Conservation (phyloP, 2,329 filamentous ascomycete genomes). For the Xylaria sp. region DNA sequence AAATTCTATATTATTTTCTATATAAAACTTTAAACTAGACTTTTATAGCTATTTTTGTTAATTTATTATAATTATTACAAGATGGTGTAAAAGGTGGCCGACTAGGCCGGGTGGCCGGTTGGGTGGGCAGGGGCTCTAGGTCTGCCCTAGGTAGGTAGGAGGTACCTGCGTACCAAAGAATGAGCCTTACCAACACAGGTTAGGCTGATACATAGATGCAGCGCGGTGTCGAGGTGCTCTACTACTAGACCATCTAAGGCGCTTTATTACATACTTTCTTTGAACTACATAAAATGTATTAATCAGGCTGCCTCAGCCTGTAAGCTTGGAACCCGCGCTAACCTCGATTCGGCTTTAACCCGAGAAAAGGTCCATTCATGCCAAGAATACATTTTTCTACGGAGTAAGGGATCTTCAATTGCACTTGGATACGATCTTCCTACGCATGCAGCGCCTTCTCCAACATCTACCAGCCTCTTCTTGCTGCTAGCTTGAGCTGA, state of each 20-base stretch:
- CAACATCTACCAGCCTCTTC: conserved; percentile 17
- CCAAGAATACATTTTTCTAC: conserved; percentile 26
- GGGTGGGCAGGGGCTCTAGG: too few relatives aligned
- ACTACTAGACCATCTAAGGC: background rate
- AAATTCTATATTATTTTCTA: too few relatives aligned
- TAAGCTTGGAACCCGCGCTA: conserved; percentile 9
- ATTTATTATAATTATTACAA: too few relatives aligned
- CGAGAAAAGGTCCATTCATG: conserved; percentile 7
- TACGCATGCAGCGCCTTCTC: conserved; percentile 19
- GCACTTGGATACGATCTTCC: conserved; percentile 13
- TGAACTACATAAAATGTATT: conserved; percentile 1
- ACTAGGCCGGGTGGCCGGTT: too few relatives aligned
- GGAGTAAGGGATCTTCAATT: conserved; percentile 26
- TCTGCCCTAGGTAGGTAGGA: too few relatives aligned
- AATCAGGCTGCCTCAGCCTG: background rate
- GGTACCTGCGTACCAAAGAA: background rate
- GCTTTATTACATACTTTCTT: background rate
- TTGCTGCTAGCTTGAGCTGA: background rate
- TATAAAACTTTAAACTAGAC: too few relatives aligned
- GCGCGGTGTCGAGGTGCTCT: background rate
- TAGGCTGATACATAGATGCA: too few relatives aligned
- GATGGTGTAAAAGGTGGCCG: too few relatives aligned
- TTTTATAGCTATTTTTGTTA: too few relatives aligned
- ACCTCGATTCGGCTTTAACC: conserved; percentile 2
- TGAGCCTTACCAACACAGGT: too few relatives aligned